Conservation (phyloP, 78 protist species). For the Diacronema lutheri region DNA sequence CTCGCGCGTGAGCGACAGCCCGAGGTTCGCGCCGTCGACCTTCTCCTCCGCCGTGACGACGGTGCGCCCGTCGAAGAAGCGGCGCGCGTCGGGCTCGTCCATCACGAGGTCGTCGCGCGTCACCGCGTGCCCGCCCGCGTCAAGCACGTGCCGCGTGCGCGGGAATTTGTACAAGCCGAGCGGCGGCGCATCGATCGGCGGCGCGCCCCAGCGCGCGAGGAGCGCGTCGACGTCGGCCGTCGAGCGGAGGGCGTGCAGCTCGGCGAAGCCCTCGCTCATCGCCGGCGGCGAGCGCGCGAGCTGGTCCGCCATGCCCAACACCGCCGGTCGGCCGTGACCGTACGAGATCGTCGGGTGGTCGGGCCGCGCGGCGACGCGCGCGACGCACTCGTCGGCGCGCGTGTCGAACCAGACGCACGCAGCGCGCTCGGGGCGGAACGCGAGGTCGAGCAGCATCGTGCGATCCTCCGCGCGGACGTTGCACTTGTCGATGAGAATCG, state of each 20-base stretch:
- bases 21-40: slow-evolving; percentile 53
- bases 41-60: slow-evolving; percentile 25
- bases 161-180: slow-evolving; percentile 29
- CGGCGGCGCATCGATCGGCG: background rate
- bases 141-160: slow-evolving; percentile 11
- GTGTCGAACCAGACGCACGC: background rate
- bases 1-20: background rate
- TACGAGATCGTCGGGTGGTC: slow-evolving; percentile 11
- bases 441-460: background rate
- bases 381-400: background rate
- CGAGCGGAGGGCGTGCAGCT: background rate
- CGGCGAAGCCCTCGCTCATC: background rate
- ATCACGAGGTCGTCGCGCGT: slow-evolving; percentile 40
- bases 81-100: background rate
- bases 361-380: background rate
- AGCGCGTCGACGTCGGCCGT: background rate
- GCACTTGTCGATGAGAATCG: background rate
- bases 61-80: background rate
- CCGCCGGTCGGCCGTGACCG: background rate
- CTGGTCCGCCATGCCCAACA: background rate
- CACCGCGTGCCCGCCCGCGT: slow-evolving; percentile 31
- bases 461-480: background rate
- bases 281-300: background rate
- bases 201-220: background rate
- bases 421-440: background rate